A percentile compares a stretch with the other conserved stretches of the same genome.
Evolutionary conservation across 441 rosid genomes (phyloP).

Genomic region (Aquilaria agallochum): DNA sequence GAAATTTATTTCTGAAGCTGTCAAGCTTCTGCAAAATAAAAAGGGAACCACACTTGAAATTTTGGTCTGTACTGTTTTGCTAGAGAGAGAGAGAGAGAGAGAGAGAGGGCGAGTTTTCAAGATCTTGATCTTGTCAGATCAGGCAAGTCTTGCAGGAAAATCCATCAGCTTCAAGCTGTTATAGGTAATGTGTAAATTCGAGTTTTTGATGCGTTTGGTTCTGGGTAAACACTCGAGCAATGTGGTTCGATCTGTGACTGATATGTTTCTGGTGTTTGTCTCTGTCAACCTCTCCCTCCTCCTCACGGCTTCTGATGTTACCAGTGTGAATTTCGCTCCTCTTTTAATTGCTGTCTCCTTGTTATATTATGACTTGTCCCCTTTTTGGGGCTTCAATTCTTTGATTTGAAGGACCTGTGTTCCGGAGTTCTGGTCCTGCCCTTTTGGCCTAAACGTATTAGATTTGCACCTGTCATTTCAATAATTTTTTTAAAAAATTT

Average conservation of each 20-base stretch:
- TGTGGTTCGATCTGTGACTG: constrained; percentile 21
- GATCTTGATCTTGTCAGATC: constrained; percentile 47
- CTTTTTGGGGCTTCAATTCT: no score
- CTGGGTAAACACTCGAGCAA: constrained; percentile 11
- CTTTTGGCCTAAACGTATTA: background rate
- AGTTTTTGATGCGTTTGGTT: constrained; percentile 12
- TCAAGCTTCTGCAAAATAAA: constrained; percentile 28
- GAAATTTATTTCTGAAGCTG: background rate
- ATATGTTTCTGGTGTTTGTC: background rate
- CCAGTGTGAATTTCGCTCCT: no score
- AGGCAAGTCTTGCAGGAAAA: constrained; percentile 31
- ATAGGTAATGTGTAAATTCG: constrained; percentile 1
- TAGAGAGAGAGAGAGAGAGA: constrained; percentile 13
- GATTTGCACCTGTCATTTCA: background rate
- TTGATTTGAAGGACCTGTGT: background rate
- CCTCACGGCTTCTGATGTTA: background rate
- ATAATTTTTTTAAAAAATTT: background rate
- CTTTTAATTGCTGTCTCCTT: no score
- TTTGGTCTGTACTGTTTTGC: constrained; percentile 3
- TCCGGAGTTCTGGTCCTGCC: constrained; percentile 2
- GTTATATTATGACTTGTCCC: no score
- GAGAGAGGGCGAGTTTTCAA: constrained; percentile 14
- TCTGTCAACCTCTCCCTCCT: background rate
- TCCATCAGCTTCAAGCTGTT: constrained; percentile 13
- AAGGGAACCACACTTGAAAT: constrained; percentile 19